Conservation (phyloP, 805 yeast species). For the Wickerhamiella vanderwaltii region DNA sequence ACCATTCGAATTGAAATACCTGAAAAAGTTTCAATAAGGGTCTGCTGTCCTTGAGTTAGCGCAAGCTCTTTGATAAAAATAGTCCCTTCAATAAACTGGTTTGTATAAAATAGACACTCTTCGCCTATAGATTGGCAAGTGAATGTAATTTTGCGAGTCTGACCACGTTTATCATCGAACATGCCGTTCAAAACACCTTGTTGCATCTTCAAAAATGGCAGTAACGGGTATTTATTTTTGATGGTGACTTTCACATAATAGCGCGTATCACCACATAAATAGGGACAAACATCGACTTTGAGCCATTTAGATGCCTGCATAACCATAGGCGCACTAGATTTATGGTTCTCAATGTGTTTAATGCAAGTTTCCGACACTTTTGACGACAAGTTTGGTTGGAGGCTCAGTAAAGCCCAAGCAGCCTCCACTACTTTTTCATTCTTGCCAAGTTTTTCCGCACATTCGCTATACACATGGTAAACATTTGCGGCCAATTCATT, state of each 20-base stretch:
- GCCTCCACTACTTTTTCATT: slow-evolving; percentile 22
- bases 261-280: slow-evolving; percentile 27
- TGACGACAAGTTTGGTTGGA: slow-evolving; percentile 16
- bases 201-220: slow-evolving; percentile 16
- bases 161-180: slow-evolving; percentile 11
- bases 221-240: slow-evolving; percentile 24
- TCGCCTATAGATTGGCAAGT: slow-evolving; percentile 1
- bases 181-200: slow-evolving; percentile 17
- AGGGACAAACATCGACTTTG: slow-evolving; percentile 29
- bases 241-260: slow-evolving; percentile 33
- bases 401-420: slow-evolving; percentile 23
- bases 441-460: slow-evolving; percentile 33
- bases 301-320: slow-evolving; percentile 31
- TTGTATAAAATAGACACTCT: slow-evolving; percentile 14
- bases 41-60: slow-evolving; percentile 16
- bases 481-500: slow-evolving; percentile 52
- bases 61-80: slow-evolving; percentile 26
- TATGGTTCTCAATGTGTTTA: slow-evolving; percentile 19
- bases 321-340: slow-evolving; percentile 17
- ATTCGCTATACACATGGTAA: slow-evolving; percentile 53
- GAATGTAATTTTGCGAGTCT: slow-evolving; percentile 11
- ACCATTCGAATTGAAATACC: slow-evolving; percentile 15
- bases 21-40: background rate
- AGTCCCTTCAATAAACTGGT: slow-evolving; percentile 28
- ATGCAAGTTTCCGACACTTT: slow-evolving; percentile 19